Conservation (phyloP, 2,329 filamentous ascomycete species). For the Ophiostoma himal-ulmi region DNA sequence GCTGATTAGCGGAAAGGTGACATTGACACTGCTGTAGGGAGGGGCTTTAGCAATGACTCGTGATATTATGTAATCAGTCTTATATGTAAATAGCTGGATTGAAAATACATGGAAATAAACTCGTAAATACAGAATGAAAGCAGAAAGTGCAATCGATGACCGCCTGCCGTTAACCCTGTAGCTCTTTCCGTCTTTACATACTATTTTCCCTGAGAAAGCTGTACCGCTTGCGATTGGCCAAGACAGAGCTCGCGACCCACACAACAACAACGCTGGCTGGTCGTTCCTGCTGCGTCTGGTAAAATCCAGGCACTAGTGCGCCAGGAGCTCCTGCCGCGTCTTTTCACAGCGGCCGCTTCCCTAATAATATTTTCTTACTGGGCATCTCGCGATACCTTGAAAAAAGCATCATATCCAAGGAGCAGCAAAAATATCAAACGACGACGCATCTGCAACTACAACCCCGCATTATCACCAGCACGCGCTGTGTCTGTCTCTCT, state of each 20-base stretch:
- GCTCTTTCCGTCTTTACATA: not conserved
- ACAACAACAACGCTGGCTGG: constrained; percentile 18
- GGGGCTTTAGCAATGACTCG: not conserved
- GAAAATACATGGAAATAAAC: not conserved
- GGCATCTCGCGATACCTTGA: constrained; percentile 19
- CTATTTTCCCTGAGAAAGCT: not conserved
- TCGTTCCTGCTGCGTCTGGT: constrained; percentile 10
- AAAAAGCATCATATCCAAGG: constrained; percentile 9
- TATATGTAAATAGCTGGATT: not conserved
- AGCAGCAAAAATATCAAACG: constrained; percentile 18
- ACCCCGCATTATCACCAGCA: not conserved
- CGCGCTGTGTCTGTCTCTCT: not conserved
- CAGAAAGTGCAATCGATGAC: not conserved
- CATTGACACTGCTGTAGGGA: constrained; percentile 15
- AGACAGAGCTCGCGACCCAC: constrained; percentile 16
- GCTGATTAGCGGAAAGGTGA: constrained; percentile 21
- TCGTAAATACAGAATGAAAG: not conserved
- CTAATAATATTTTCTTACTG: constrained; percentile 20
- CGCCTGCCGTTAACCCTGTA: not conserved
- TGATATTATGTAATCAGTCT: not conserved
- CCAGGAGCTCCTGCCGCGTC: constrained; percentile 26
- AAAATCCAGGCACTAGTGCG: constrained; percentile 18
- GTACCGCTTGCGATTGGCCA: not conserved
- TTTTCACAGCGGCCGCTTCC: constrained; percentile 19
- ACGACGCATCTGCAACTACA: not conserved